Percentiles rank a stretch among this genome's conserved stretches.
These are phyloP conservation scores for Candida smagusa DNA, from an alignment of 1,139 yeast genomes.

Conservation along the genomic window DNA sequence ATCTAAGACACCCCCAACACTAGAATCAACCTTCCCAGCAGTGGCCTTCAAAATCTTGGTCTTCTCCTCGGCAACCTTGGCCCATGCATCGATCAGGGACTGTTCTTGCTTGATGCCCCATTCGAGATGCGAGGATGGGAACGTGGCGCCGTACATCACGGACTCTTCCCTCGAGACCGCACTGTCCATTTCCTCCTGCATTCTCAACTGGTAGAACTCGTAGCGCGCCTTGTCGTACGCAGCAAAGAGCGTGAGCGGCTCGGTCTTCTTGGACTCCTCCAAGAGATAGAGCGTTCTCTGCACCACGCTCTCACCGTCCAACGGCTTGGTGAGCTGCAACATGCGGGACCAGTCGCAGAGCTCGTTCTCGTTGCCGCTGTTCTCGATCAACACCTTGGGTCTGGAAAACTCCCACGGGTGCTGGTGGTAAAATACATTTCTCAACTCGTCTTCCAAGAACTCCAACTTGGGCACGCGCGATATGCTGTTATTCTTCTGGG, in stretches of 20 bases:
- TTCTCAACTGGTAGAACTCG: slow-evolving; percentile 83
- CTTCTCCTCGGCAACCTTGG: slow-evolving; percentile 58
- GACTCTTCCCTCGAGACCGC: slow-evolving; percentile 83
- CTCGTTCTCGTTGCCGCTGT: slow-evolving; percentile 47
- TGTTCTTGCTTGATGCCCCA: slow-evolving; percentile 74
- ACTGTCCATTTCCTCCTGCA: slow-evolving; percentile 75
- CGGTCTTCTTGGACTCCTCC: slow-evolving; percentile 29
- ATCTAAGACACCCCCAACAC: slow-evolving; percentile 24
- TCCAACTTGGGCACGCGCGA: slow-evolving; percentile 60
- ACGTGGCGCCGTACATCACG: slow-evolving; percentile 78
- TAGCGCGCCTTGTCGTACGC: slow-evolving; percentile 86
- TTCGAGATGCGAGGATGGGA: slow-evolving; percentile 57
- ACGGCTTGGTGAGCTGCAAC: slow-evolving; percentile 65
- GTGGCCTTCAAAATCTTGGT: slow-evolving; percentile 49
- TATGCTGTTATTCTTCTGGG: slow-evolving; percentile 28
- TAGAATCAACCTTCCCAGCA: slow-evolving; percentile 31
- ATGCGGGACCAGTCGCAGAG: slow-evolving; percentile 75
- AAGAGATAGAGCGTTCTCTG: slow-evolving; percentile 81
- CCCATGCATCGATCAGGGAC: slow-evolving; percentile 69
- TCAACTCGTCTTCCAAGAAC: slow-evolving; percentile 78
- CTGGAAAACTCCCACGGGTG: slow-evolving; percentile 99
- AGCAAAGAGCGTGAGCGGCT: slow-evolving; percentile 43
- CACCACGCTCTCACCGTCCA: slow-evolving; percentile 92
- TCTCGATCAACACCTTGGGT: slow-evolving; percentile 85
- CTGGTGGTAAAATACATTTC: slow-evolving; percentile 79